phyloP scores from a whole-genome alignment of 768 basidiomycete species.

The Rickenella mellea region DNA sequence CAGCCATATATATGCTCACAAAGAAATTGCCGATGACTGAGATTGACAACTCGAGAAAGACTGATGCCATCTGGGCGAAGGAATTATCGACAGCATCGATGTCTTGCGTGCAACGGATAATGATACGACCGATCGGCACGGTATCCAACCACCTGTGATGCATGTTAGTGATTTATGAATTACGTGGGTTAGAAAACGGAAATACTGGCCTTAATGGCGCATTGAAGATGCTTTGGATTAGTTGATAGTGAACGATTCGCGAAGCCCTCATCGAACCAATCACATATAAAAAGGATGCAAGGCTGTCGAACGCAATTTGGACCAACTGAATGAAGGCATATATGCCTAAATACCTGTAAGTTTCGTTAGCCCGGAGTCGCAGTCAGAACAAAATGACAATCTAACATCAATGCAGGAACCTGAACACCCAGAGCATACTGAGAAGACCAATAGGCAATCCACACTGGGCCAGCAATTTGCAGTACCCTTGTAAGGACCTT shows the following conservation, averaged over 20 bases:
- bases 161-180: neutral
- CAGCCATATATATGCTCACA: neutral
- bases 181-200: constrained; percentile 1
- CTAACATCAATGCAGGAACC: constrained; percentile 11
- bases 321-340: no score
- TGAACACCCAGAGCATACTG: no score
- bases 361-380: no score
- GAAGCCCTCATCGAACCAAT: constrained; percentile 45
- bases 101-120: constrained; percentile 15
- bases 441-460: neutral
- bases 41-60: neutral
- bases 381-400: no score
- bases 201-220: constrained; percentile 37
- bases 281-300: constrained; percentile 32
- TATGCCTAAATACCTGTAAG: no score
- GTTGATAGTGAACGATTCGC: constrained; percentile 37
- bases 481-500: constrained; percentile 21
- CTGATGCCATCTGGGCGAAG: neutral
- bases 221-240: constrained; percentile 44
- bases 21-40: neutral
- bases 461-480: constrained; percentile 4
- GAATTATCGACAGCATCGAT: constrained; percentile 6
- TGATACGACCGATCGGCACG: constrained; percentile 14
- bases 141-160: constrained; percentile 13
- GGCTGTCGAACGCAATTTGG: no score